These are phyloP conservation scores for Baorangia bicolor DNA, from an alignment of 768 basidiomycete species.

Conservation along the genomic window DNA sequence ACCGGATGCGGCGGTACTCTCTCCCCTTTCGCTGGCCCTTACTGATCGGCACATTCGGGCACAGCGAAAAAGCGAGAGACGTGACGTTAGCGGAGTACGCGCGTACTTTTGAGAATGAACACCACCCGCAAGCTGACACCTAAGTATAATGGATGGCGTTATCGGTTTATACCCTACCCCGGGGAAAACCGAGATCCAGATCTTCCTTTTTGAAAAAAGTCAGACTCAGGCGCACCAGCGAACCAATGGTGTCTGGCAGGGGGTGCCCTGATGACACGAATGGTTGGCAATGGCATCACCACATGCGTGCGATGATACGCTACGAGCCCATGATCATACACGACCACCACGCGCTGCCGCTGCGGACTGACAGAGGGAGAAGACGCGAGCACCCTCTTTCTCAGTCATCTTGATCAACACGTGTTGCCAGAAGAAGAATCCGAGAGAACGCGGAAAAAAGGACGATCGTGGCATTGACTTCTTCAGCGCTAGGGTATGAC, in stretches of 20 bases:
- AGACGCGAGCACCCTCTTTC: slow-evolving; percentile 16
- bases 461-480: slow-evolving; percentile 13
- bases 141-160: slow-evolving; percentile 1
- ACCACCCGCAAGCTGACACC: not conserved
- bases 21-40: slow-evolving; percentile 3
- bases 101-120: not conserved
- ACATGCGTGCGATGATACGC: slow-evolving; percentile 14
- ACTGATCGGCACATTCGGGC: slow-evolving; percentile 8
- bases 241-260: not conserved
- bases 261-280: not conserved
- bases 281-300: not conserved
- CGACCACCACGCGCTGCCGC: not conserved
- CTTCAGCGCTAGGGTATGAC: slow-evolving; percentile 11
- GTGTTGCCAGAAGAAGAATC: slow-evolving; percentile 15
- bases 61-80: not conserved
- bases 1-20: not conserved
- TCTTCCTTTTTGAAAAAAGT: not conserved
- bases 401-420: slow-evolving; percentile 18
- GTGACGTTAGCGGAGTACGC: not conserved
- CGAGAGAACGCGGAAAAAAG: slow-evolving; percentile 3
- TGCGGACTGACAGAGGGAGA: slow-evolving; percentile 7
- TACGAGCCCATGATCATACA: not conserved
- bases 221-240: not conserved
- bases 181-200: slow-evolving; percentile 19
- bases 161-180: not conserved